Conservation (phyloP, 257 asterid species). For the Fraxinus anomala region DNA sequence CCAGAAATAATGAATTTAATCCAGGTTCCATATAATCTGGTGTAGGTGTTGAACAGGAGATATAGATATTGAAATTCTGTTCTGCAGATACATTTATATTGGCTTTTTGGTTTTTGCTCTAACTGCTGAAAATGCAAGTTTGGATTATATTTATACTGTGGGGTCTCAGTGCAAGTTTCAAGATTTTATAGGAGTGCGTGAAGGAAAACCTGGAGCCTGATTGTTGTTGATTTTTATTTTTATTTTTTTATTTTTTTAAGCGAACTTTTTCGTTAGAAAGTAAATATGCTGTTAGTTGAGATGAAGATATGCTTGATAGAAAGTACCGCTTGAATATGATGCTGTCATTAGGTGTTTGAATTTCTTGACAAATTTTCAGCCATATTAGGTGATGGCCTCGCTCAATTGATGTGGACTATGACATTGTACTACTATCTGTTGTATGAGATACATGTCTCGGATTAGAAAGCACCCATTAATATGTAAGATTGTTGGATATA, state of each 20-base stretch:
- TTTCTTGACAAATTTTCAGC: conserved; percentile 6
- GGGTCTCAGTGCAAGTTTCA: background rate
- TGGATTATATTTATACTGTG: background rate
- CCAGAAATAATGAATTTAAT: background rate
- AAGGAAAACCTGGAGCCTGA: background rate
- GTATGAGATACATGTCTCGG: background rate
- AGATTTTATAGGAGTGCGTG: background rate
- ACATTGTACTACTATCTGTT: background rate
- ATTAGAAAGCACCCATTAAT: background rate
- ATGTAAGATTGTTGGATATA: conserved; percentile 2
- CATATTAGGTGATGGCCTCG: background rate
- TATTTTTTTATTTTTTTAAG: background rate
- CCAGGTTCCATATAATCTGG: background rate
- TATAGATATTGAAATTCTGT: background rate
- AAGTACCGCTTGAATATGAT: background rate
- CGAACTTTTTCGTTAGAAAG: background rate
- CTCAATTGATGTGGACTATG: background rate
- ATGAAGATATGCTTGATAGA: background rate
- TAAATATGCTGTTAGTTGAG: background rate
- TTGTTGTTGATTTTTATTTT: too few species aligned
- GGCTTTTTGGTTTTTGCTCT: background rate
- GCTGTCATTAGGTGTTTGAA: background rate
- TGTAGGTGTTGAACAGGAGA: background rate
- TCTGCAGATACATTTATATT: background rate
- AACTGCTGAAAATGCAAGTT: background rate